Evolutionary conservation across 495 filamentous ascomycete species (phyloP), one percentile per base, ranked within the genome.

Genomic region (Penicillium canescens): DNA sequence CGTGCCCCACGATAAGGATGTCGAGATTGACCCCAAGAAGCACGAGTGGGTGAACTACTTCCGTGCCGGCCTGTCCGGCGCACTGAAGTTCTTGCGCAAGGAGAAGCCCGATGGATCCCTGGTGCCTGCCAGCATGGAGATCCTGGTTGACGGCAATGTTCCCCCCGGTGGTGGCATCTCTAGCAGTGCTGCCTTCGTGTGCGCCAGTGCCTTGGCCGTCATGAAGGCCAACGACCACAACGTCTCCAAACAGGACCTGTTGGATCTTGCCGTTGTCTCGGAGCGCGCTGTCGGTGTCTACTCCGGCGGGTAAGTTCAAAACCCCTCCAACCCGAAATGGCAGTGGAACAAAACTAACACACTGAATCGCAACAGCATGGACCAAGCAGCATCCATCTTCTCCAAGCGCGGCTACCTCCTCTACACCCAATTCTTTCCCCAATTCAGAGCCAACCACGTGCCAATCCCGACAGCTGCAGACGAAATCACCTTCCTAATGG

Each of bases 21-120:
- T 95, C 45, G 84, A 93, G 54, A 91, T 96, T 68, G 90, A 96
- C 68, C 79, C 86, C 39, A 88, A 84, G 57, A 77, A 86, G 57
- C 89, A 93, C 56, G 91, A 97, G 71, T 98, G 95, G 95, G 87
- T 92, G 42, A 98, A 96, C 65, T 98, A 98, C 79, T 97, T 98
- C 83, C 96, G 91, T 73, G 87, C 91, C 18, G 95, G 94, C 0
- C 78, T 96, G 39, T 76, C 83, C 4, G 94, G 91, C 14, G 92
- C 92, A 6, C 62, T 95, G 31, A 83, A 90, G 65, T 76, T 96
- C 46, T 73, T 98, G 60, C 82, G 82, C 57, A 83, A 88, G 76
- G 85, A 86, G 60, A 75, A 80, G 31, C 50, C 69, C 2, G 71
- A 77, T 45, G 62, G 61, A 46, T 61, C 68, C 0, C 84, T 89